phyloP scores from a whole-genome alignment of 2,329 filamentous ascomycete species.

The Phoma sp. region DNA sequence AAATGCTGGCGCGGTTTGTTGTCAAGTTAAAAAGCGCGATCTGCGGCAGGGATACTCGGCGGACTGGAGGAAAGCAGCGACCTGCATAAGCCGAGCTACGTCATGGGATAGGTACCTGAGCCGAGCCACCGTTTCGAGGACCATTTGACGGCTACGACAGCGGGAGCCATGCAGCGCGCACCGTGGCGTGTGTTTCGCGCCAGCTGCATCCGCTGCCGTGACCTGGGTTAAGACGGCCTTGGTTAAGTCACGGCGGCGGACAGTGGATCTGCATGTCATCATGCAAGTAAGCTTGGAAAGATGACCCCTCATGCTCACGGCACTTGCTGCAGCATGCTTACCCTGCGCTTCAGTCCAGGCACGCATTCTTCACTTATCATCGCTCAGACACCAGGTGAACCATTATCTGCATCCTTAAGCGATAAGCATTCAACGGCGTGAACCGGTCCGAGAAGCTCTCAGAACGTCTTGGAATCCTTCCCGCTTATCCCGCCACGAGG shows the following conservation, averaged over 20 bases:
- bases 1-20: slow-evolving; percentile 3
- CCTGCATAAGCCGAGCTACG: slow-evolving; percentile 10
- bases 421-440: background rate
- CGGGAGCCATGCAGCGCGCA: slow-evolving; percentile 10
- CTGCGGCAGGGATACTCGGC: slow-evolving; percentile 13
- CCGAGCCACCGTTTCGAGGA: slow-evolving; percentile 9
- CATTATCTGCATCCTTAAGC: too few relatives aligned
- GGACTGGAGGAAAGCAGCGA: slow-evolving; percentile 8
- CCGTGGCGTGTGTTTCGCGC: background rate
- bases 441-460: slow-evolving; percentile 17
- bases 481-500: slow-evolving; percentile 18
- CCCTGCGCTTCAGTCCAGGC: slow-evolving; percentile 7
- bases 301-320: slow-evolving; percentile 12
- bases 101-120: slow-evolving; percentile 13
- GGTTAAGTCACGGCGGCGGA: slow-evolving; percentile 15
- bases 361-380: slow-evolving; percentile 6
- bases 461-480: slow-evolving; percentile 18
- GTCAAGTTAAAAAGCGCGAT: slow-evolving; percentile 11
- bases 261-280: slow-evolving; percentile 25
- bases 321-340: slow-evolving; percentile 2
- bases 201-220: slow-evolving; percentile 4
- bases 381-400: too few relatives aligned
- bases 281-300: slow-evolving; percentile 9
- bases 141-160: slow-evolving; percentile 12
- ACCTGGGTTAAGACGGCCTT: slow-evolving; percentile 6